phyloP scores from a whole-genome alignment of 1,284 basidiomycete genomes.

The Uromyces viciae-fabae region DNA sequence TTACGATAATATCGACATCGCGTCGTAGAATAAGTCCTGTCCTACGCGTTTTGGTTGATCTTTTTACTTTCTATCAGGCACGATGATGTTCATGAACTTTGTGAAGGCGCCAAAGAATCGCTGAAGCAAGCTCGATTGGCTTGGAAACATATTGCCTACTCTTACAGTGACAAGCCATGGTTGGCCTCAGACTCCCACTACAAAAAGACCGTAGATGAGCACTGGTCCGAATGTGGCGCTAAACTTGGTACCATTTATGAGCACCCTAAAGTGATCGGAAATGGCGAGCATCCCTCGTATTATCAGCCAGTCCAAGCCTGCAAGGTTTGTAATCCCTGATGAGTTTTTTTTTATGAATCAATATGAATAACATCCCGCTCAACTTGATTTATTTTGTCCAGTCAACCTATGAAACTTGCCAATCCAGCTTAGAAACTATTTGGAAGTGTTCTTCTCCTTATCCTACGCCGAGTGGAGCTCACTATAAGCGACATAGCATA shows the following conservation, averaged over 20 bases:
- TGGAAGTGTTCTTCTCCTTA: no score
- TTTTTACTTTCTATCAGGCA: background rate
- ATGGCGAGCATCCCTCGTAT: background rate
- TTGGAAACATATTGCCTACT: conserved; percentile 29
- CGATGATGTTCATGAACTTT: conserved; percentile 15
- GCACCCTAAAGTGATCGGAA: conserved; percentile 18
- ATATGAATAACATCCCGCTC: no score
- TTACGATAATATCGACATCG: no score
- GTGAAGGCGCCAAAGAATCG: conserved; percentile 10
- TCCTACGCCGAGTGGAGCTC: no score
- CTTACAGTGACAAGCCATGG: conserved; percentile 34
- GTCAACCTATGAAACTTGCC: no score
- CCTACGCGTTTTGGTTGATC: background rate
- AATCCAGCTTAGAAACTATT: no score
- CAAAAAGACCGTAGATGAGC: conserved; percentile 8
- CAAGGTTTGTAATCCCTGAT: background rate
- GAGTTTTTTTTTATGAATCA: no score
- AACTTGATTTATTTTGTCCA: no score
- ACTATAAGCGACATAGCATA: no score
- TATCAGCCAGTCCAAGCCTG: background rate
- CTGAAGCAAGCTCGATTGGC: conserved; percentile 10
- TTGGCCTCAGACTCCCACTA: conserved; percentile 20
- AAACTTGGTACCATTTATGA: conserved; percentile 8
- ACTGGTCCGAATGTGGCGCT: conserved; percentile 16
- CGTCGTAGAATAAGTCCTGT: no score